Conservation (phyloP, 2,329 filamentous ascomycete genomes). For the Microsporum ferrugineum region DNA sequence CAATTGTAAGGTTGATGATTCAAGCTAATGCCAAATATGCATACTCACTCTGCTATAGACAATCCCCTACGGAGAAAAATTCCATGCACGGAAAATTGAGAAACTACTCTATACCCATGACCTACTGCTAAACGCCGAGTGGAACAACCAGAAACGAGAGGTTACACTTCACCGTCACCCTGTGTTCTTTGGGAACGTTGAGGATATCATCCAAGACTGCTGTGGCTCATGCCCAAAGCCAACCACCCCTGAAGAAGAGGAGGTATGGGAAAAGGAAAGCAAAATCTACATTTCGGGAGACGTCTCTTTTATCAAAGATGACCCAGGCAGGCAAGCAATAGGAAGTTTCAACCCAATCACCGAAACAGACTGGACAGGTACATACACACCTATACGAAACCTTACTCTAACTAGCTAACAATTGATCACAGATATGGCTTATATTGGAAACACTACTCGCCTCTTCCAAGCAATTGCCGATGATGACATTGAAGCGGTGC, state of each 20-base stretch:
- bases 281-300: conserved; percentile 67
- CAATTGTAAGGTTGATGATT: conserved; percentile 35
- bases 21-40: neutral
- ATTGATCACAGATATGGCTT: conserved; percentile 55
- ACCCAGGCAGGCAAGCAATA: conserved; percentile 65
- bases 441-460: conserved; percentile 64
- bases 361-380: conserved; percentile 63
- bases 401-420: neutral
- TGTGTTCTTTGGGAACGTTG: conserved; percentile 66
- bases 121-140: conserved; percentile 71
- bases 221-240: conserved; percentile 67
- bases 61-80: conserved; percentile 23
- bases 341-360: conserved; percentile 70
- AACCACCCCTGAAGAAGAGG: conserved; percentile 57
- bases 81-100: conserved; percentile 48
- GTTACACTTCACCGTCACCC: conserved; percentile 74
- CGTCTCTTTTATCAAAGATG: conserved; percentile 63
- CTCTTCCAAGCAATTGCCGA: conserved; percentile 75
- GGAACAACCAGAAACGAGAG: conserved; percentile 65
- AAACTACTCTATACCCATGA: conserved; percentile 73
- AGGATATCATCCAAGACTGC: conserved; percentile 68
- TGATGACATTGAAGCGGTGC: conserved; percentile 56
- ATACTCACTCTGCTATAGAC: neutral
- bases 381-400: neutral
- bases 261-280: conserved; percentile 57